Evolutionary conservation across 179 eudicot species (phyloP), one percentile per base, ranked within the genome.

Genomic region (Spinacia oleracea): DNA sequence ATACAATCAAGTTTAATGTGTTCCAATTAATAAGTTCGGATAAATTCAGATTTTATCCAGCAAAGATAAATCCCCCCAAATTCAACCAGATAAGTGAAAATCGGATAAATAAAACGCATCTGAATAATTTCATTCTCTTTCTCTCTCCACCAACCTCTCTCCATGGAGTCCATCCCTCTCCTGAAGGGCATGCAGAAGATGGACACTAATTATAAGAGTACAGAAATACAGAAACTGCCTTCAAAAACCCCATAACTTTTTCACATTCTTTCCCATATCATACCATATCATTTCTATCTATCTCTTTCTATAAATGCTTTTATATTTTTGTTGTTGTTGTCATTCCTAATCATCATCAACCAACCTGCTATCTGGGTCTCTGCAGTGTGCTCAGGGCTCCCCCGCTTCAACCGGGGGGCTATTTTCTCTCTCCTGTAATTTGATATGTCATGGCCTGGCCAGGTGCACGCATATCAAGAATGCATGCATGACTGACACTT

Each of bases 231-330:
- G 59, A 70, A 78, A 53, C 80, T 76, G 85, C 86, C 85, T 80
- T 85, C 84, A 85, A 75, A 64, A 78, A 23, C 92, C 92, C 94
- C 92, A 89, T 89, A 83, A 89, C 92, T 89, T 84, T 73, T 75
- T 83, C 93, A 88, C 90, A 86, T 83, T 88, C 85, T 86, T 75
- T 81, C 78, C 84, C 83, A 76, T 82, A 60, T 16, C 51, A 14
- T 29, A 7, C 53, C 50, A 45, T 9, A 45, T 45, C 58, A 1
- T 53, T 7, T 23, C 59, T 45, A 48, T 72, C 42, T 45, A 4
- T 35, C 16, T 20, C 40, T 32, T 51, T 40, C 18, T 32, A 45
- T 29, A 27, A 60, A 10, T n/a, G 20, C 73, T 35, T 35, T 50
- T 45, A 31, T 18, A 5, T 0, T 9, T 21, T 77, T 38, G 21